Base-by-base conservation (phyloP, 1,284 basidiomycete species). In the Trichosporon sp. region DNA sequence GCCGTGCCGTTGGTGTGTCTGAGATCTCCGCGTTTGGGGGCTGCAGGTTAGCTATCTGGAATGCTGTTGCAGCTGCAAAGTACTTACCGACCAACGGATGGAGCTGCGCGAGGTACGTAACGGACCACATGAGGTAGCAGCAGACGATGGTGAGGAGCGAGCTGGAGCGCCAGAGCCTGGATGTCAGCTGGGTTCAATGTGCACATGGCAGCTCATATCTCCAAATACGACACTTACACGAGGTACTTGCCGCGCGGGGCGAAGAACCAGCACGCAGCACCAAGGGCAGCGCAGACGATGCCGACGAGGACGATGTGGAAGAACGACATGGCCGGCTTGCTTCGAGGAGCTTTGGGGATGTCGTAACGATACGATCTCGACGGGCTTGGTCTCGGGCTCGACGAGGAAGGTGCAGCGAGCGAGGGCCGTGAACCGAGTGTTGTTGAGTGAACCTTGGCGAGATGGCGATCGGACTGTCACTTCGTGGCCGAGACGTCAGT, bases 51-150 rank as follows among this genome's bases (percentile, higher is more conserved):
- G 69, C 48, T 66, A 14, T 0, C 1, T 10, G 16, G 3, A 32
- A 37, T 3, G 6, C 19, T 76, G 77, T 11, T 1, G 35, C 4
- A 59, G 56, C 21, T 35, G 1, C 1, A 7, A 75, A 77, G 19
- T 77, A 81, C 86, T 72, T 73, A 96, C 95, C 85, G 80, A 96
- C 90, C 70, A 97, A 87, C 64, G 94, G 95, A 81, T 97, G 90
- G 67, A 96, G 83, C 82, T 97, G 94, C 0, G 93, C 92, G 79
- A 96, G 87, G 82, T 96, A 97, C 6, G 94, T 94, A 79, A 96
- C 89, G 83, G 91, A 91, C 94, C 94, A 97, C 90, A 97, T 91
- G 76, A 97, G 87, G 85, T 94, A 97, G 84, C 92, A 94, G 74
- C 89, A 91, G 4, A 89, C 86, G 19, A 96, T 83, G 1, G 91